Conservation (phyloP, 208 protist species). For the Acanthamoeba sp. region DNA sequence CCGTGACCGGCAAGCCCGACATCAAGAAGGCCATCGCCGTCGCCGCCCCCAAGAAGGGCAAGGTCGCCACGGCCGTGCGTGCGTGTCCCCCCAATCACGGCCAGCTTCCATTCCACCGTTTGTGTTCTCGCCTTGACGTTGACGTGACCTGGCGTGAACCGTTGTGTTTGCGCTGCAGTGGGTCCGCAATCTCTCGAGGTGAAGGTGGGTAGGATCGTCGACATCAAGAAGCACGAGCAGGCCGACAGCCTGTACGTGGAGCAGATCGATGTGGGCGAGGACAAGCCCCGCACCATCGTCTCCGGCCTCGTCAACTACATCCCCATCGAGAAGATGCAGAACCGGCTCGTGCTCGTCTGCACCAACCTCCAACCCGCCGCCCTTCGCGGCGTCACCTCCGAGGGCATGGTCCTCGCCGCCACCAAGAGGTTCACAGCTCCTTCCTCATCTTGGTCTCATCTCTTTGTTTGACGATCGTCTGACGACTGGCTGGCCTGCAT, state of each 20-base stretch:
- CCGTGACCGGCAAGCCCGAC: slow-evolving; percentile 4
- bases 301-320: slow-evolving; percentile 79
- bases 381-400: slow-evolving; percentile 46
- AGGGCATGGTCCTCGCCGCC: slow-evolving; percentile 77
- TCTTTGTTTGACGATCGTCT: not conserved
- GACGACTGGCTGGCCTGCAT: too few relatives aligned
- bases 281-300: slow-evolving; percentile 79
- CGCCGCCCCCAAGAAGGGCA: slow-evolving; percentile 36
- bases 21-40: not conserved
- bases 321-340: slow-evolving; percentile 73
- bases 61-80: not conserved
- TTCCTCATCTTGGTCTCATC: too few relatives aligned
- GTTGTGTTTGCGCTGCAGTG: not conserved
- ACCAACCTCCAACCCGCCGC: slow-evolving; percentile 74
- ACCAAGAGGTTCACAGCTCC: not conserved
- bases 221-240: slow-evolving; percentile 71
- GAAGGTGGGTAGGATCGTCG: slow-evolving; percentile 76
- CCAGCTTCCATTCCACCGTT: not conserved
- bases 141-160: too few relatives aligned
- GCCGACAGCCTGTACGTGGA: slow-evolving; percentile 81
- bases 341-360: slow-evolving; percentile 62
- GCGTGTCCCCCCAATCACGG: not conserved
- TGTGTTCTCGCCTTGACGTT: too few relatives aligned
- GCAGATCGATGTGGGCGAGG: slow-evolving; percentile 79
- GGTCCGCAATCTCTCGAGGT: slow-evolving; percentile 69